A percentile compares a stretch with the other conserved stretches of the same genome.
Evolutionary conservation across 31 red algal genomes (phyloP).

Genomic region (Pterothamnion heteromorphum): DNA sequence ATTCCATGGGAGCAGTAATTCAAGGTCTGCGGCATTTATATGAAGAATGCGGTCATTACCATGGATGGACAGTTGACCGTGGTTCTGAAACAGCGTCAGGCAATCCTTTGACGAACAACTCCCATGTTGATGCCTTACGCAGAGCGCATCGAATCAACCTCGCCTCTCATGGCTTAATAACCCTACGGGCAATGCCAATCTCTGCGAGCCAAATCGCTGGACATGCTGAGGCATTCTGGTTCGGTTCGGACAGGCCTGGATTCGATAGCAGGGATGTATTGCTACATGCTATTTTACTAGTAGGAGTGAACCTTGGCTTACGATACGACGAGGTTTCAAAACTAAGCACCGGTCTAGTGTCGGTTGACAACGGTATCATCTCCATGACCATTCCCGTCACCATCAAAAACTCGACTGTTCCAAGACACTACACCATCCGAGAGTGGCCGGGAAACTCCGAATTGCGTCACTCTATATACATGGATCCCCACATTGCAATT

Average conservation of each 20-base stretch:
- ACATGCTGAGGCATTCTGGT: slow-evolving; percentile 45
- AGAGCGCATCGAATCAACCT: no score
- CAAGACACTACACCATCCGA: background rate
- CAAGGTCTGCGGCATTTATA: slow-evolving; percentile 37
- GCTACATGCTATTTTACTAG: slow-evolving; percentile 42
- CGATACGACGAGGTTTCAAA: slow-evolving; percentile 49
- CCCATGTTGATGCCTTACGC: background rate
- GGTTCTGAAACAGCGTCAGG: background rate
- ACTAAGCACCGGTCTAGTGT: background rate
- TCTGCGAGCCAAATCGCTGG: background rate
- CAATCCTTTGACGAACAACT: background rate
- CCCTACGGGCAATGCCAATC: background rate
- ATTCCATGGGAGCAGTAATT: slow-evolving; percentile 21
- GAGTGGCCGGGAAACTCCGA: slow-evolving; percentile 34
- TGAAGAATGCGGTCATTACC: background rate
- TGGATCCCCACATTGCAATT: slow-evolving; percentile 18
- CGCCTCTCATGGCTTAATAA: no score
- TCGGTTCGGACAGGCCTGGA: background rate
- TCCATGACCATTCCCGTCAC: background rate
- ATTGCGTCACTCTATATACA: background rate
- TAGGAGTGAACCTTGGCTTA: slow-evolving; percentile 46
- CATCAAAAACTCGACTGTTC: slow-evolving; percentile 12
- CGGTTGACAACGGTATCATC: background rate
- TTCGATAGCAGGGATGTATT: slow-evolving; percentile 24
- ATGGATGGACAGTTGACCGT: background rate